Base-by-base conservation (phyloP, 2,329 filamentous ascomycete genomes). In the Clonostachys chloroleuca region DNA sequence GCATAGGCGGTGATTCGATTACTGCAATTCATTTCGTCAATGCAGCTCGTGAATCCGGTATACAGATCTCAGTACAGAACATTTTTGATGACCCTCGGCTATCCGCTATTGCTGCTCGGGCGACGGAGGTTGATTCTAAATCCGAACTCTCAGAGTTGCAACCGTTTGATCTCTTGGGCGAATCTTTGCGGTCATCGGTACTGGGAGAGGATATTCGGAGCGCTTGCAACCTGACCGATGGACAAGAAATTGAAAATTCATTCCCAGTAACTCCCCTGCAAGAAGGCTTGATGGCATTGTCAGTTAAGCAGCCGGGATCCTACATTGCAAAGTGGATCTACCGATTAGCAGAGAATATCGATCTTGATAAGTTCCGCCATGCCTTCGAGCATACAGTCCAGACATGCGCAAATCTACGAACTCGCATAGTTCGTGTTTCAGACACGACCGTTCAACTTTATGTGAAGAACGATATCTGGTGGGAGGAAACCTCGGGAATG, bases 1-100 rank as follows among this genome's bases (percentile, higher is more conserved):
- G 58, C 0, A 59, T 72, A 3, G 70, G 70, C 3, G 70, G 73
- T 5, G 72, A 75, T 56, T 75, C 73, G 0, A 60, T 75, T 7
- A 61, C 61, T 10, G 71, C 72, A 2, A 75, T 75, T 69, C 66
- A 63, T 45, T 56, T 75, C 3, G 69, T 72, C 2, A 62, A 69
- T 5, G 58, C 60, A 30, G 68, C 69, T 5, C 60, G 65, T 45
- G 58, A 54, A 4, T 52, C 53, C 8, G 62, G 60, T 9, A 52
- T 73, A 13, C 48, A 58, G 2, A 53, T 75, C 18, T 69, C 65
- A 5, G 70, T 75, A 1, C 64, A 64, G 7, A 61, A 56, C 42
- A 65, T 71, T 33, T 73, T 75, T 46, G 59, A 59, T 17, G 58
- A 67, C 34, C 68, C 71, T 0, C 59, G 63, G 6, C 60, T 74